Conservation (phyloP, 345 rosid genomes). For the Citrus trifoliata region DNA sequence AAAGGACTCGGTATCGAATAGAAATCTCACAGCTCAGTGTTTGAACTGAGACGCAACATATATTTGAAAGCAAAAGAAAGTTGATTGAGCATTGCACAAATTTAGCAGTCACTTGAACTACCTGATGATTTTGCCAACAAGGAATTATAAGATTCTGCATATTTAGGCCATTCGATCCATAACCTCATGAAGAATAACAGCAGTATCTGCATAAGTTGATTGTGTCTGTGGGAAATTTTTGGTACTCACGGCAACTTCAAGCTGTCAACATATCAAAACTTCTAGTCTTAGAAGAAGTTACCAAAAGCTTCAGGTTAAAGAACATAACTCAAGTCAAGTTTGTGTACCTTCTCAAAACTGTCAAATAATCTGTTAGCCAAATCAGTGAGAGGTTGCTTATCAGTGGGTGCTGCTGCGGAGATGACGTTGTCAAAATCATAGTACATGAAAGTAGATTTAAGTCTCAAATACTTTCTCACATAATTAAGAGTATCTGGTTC, state of each 20-base stretch:
- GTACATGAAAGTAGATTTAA: slow-evolving; percentile 73
- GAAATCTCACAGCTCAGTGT: not conserved
- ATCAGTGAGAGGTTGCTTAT: slow-evolving; percentile 67
- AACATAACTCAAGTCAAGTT: not conserved
- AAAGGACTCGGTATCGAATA: not conserved
- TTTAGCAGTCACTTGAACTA: not conserved
- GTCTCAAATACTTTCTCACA: slow-evolving; percentile 71
- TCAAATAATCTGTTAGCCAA: slow-evolving; percentile 82
- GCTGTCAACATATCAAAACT: slow-evolving; percentile 36
- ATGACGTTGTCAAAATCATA: slow-evolving; percentile 79
- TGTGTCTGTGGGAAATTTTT: slow-evolving; percentile 52
- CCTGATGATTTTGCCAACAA: not conserved
- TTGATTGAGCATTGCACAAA: not conserved
- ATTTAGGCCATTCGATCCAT: slow-evolving; percentile 50
- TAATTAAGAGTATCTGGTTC: slow-evolving; percentile 73
- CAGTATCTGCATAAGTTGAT: slow-evolving; percentile 50
- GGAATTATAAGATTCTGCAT: not conserved
- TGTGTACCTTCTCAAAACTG: slow-evolving; percentile 66
- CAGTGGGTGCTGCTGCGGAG: slow-evolving; percentile 52
- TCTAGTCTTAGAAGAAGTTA: not conserved
- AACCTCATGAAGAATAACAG: slow-evolving; percentile 61
- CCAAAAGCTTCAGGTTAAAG: not conserved
- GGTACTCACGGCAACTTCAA: slow-evolving; percentile 62
- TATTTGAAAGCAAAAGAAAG: no score
- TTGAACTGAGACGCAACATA: not conserved